A percentile compares a stretch with the other conserved stretches of the same genome.
These are phyloP conservation scores for Chlorokybus atmophyticus DNA, from an alignment of 139 green algal species.

Conservation along the genomic window DNA sequence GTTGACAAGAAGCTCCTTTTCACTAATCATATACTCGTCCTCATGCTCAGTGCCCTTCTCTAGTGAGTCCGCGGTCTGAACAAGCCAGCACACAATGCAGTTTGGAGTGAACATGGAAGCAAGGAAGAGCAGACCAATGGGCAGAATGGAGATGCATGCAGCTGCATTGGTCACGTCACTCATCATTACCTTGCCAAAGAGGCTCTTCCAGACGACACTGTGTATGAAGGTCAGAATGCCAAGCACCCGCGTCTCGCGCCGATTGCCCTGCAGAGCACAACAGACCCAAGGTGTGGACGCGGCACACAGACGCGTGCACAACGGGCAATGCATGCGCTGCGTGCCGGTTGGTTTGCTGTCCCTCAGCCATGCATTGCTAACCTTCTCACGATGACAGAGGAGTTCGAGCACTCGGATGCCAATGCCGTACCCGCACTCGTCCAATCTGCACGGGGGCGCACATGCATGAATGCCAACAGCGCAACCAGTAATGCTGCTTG, in stretches of 20 bases:
- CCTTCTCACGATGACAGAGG: conserved; percentile 62
- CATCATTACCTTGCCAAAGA: conserved; percentile 67
- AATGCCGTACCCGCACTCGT: conserved; percentile 66
- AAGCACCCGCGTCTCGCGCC: conserved; percentile 59
- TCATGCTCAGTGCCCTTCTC: conserved; percentile 82
- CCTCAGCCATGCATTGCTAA: background rate
- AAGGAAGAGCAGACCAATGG: background rate
- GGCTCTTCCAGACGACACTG: conserved; percentile 69
- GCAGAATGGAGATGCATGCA: background rate
- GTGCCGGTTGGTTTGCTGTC: background rate
- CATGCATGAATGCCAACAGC: background rate
- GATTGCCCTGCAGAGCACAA: conserved; percentile 10
- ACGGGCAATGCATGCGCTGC: background rate
- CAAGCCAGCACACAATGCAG: background rate
- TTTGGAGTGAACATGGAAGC: background rate
- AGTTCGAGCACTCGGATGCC: conserved; percentile 76
- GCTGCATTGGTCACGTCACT: background rate
- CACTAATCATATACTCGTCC: conserved; percentile 94
- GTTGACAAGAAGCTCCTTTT: conserved; percentile 74
- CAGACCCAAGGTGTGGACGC: background rate
- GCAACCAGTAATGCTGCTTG: background rate
- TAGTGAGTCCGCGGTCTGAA: conserved; percentile 65
- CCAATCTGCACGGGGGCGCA: conserved; percentile 47
- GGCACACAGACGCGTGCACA: background rate
- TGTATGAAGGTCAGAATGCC: conserved; percentile 84